phyloP scores from a whole-genome alignment of 2,329 filamentous ascomycete genomes.

The Talaromyces marneffei region DNA sequence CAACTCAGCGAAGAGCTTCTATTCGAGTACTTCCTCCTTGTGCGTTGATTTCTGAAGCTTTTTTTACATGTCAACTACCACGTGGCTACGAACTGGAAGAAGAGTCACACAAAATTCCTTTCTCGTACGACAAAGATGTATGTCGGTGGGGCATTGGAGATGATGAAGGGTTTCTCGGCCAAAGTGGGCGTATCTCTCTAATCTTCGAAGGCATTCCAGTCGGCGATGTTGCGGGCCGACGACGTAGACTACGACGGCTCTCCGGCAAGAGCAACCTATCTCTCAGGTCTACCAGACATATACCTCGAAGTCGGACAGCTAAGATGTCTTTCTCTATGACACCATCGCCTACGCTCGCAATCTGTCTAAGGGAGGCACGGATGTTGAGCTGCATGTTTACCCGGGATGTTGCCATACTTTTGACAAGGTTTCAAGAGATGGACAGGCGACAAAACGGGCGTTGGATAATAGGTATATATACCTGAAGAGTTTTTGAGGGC shows the following conservation, averaged over 20 bases:
- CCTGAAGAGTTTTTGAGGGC: neutral
- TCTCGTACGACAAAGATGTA: neutral
- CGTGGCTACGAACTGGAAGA: neutral
- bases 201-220: neutral
- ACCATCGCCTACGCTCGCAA: slow-evolving; percentile 5
- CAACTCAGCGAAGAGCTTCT: neutral
- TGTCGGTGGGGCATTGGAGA: neutral
- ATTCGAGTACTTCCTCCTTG: neutral
- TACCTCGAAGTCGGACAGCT: slow-evolving; percentile 13
- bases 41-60: neutral
- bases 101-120: neutral
- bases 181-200: neutral
- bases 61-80: neutral
- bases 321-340: slow-evolving; percentile 10
- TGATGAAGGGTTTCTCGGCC: neutral
- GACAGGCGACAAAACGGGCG: slow-evolving; percentile 13
- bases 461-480: slow-evolving; percentile 2
- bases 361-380: neutral
- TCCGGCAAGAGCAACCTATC: neutral
- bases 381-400: slow-evolving; percentile 42
- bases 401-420: slow-evolving; percentile 40
- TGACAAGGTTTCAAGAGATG: slow-evolving; percentile 22
- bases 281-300: slow-evolving; percentile 3
- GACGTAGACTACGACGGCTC: neutral
- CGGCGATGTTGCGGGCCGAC: neutral